Evolutionary conservation across 768 basidiomycete species (phyloP).

Genomic region (Sistotremastrum suecicum): DNA sequence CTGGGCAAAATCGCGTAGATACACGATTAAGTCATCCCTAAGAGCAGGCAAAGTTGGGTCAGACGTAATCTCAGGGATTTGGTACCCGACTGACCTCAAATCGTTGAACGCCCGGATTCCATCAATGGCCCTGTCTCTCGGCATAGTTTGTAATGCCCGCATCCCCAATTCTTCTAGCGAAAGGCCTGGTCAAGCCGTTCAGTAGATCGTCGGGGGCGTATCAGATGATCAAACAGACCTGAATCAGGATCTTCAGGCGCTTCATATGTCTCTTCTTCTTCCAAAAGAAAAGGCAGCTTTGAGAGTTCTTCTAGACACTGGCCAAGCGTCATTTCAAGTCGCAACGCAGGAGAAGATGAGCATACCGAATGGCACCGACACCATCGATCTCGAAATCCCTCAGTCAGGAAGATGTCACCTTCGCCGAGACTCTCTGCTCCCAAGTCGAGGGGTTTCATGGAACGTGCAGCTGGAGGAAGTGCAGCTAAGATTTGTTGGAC

Average conservation of each 20-base stretch:
- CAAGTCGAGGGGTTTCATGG: not conserved
- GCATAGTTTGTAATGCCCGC: conserved; percentile 58
- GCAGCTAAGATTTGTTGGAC: conserved; percentile 32
- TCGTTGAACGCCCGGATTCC: conserved; percentile 74
- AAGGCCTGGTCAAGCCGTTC: conserved; percentile 29
- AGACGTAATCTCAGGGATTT: not conserved
- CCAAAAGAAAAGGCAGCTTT: conserved; percentile 42
- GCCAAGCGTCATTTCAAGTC: not conserved
- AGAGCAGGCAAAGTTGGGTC: conserved; percentile 1
- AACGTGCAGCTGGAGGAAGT: conserved; percentile 11
- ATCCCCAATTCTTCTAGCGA: conserved; percentile 76
- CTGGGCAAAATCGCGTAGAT: conserved; percentile 67
- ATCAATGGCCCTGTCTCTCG: conserved; percentile 70
- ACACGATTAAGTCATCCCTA: conserved; percentile 58
- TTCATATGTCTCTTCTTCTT: conserved; percentile 75
- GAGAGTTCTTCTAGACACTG: conserved; percentile 50
- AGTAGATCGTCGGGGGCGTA: not conserved
- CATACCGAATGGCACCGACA: conserved; percentile 50
- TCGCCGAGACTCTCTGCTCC: conserved; percentile 26
- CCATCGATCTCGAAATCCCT: conserved; percentile 68
- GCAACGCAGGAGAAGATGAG: not conserved
- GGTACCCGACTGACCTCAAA: conserved; percentile 44
- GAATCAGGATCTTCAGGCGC: conserved; percentile 81
- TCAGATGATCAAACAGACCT: conserved; percentile 25
- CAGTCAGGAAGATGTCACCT: conserved; percentile 64